Evolutionary conservation across 768 basidiomycete species (phyloP), one percentile per base, ranked within the genome.

Genomic region (Kwoniella sp.): DNA sequence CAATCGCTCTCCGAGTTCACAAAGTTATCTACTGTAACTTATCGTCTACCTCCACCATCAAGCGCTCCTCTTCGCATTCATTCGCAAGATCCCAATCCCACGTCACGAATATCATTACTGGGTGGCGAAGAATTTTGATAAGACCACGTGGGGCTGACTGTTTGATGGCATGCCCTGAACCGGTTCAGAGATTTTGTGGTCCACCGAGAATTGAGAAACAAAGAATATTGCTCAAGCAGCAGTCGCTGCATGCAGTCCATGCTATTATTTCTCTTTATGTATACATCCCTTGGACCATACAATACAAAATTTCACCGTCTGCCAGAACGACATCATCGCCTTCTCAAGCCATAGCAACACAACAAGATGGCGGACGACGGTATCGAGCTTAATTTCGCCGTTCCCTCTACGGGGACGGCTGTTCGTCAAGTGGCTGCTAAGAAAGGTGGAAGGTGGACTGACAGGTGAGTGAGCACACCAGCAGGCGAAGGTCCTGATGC

Each of bases 361-460:
- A 28, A 52, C 62, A 61, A 51, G 34, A 76, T 77, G 75, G 66
- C 56, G 15, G 89, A 90, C 81, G 88, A 90, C 79, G 89, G 83
- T 55, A 84, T 92, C 55, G 85, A 92, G 37, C 85, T 92, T 65
- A 91, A 92, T 77, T 84, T 92, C 66, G 85, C 82, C 2, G 61
- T 65, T 0, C 58, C 81, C 1, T 45, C 69, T 2, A n/a, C 68
- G 2, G 65, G 63, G 15, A 53, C 51, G 20, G 63, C 54, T 5
- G 54, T 55, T 2, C 48, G 62, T 12, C 51, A 63, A 13, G 58
- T 58, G 8, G 72, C 71, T 30, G 67, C 69, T 20, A 72, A 79
- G 64, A 83, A 81, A 61, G 81, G 81, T 25, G 82, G 82, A 2
- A 63, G 81, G 31, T 83, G 83, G 83, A 82, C 82, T 2, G 82